These are phyloP conservation scores for Oryza glaberrima DNA, from an alignment of 176 grass and related monocot species.

Conservation along the genomic window DNA sequence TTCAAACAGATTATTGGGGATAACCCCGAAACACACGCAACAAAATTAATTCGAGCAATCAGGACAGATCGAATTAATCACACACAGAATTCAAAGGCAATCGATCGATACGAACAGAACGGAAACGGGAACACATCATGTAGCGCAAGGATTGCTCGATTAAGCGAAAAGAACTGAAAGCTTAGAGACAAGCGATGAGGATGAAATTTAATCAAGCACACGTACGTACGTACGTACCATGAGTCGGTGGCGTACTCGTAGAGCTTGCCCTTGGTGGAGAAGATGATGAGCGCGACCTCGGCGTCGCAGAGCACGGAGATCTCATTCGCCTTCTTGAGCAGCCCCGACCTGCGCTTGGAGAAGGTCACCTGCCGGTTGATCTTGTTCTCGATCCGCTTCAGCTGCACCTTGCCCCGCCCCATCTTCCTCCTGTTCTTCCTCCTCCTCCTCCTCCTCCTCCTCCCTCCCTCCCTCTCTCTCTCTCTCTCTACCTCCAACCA, in stretches of 20 bases:
- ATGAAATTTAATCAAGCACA: neutral
- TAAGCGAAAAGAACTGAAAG: too few species aligned
- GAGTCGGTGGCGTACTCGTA: conserved; percentile 79
- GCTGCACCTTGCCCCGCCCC: conserved; percentile 92
- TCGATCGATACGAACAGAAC: neutral
- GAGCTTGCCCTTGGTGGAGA: conserved; percentile 95
- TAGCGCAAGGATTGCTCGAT: neutral
- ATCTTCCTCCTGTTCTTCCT: conserved; percentile 21
- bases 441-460: neutral
- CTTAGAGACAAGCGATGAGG: neutral
- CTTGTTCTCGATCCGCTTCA: conserved; percentile 99
- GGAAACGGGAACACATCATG: neutral
- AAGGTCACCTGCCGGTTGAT: conserved; percentile 95
- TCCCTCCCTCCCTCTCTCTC: too few species aligned
- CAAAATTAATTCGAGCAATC: neutral
- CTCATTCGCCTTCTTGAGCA: conserved; percentile 95
- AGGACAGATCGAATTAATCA: neutral
- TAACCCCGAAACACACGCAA: neutral
- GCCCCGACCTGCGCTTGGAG: conserved; percentile 79
- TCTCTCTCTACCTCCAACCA: neutral
- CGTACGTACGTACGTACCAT: conserved; percentile 38
- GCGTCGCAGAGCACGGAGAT: conserved; percentile 97
- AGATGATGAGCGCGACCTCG: conserved; percentile 86
- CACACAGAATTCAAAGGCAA: neutral
- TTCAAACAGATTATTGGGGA: neutral